Evolutionary conservation across 2,329 filamentous ascomycete genomes (phyloP).

Genomic region (Xylaria multiplex): DNA sequence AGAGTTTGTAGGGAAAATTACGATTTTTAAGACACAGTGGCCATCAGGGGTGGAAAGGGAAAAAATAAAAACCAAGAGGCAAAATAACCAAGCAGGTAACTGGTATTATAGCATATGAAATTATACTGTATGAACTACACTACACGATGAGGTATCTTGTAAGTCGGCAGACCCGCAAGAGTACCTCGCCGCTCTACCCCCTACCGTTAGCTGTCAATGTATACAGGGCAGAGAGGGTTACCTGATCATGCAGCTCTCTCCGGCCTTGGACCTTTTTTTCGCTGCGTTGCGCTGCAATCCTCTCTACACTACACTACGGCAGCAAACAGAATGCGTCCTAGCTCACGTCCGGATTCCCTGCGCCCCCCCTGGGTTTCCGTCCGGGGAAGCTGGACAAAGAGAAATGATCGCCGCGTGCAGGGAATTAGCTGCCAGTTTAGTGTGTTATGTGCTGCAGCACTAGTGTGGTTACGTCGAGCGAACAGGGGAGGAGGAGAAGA

Average conservation of each 20-base stretch:
- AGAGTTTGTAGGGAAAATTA: conserved; percentile 5
- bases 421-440: conserved; percentile 3
- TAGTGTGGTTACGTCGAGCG: too few species aligned
- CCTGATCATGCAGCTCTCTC: conserved; percentile 8
- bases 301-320: conserved; percentile 4
- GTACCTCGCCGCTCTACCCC: conserved; percentile 12
- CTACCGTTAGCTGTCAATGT: conserved; percentile 11
- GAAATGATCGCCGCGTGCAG: conserved; percentile 17
- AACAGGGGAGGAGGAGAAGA: neutral
- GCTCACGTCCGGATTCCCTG: conserved; percentile 1
- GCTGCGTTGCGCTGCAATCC: neutral
- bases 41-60: conserved; percentile 13
- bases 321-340: conserved; percentile 10
- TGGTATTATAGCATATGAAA: conserved; percentile 20
- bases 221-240: conserved; percentile 12
- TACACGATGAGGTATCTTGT: conserved; percentile 12
- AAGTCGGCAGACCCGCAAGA: conserved; percentile 8
- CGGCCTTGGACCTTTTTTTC: conserved; percentile 2
- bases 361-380: conserved; percentile 11
- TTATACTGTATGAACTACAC: conserved; percentile 21
- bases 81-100: conserved; percentile 24
- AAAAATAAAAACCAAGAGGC: conserved; percentile 8
- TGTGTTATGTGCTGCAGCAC: too few species aligned
- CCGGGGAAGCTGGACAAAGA: conserved; percentile 32
- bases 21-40: conserved; percentile 23